These are phyloP conservation scores for Nemania sp. DNA, from an alignment of 2,329 filamentous ascomycete species.

Conservation along the genomic window DNA sequence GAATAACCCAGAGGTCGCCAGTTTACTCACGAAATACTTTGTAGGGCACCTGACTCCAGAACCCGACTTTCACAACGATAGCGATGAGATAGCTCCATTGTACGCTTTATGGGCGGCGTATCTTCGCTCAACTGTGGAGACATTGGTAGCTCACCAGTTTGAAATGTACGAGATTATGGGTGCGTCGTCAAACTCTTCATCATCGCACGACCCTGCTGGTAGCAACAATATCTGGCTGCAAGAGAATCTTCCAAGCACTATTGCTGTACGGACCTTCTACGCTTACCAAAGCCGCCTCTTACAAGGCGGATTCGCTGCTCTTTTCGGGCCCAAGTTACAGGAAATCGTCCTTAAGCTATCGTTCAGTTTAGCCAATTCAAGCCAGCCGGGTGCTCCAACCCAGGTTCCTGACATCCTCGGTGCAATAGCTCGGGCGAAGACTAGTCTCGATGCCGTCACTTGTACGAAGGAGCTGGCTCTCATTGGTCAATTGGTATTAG, in stretches of 20 bases:
- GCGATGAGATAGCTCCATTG: constrained; percentile 57
- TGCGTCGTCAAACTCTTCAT: constrained; percentile 46
- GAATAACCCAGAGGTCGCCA: constrained; percentile 66
- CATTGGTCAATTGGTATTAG: constrained; percentile 62
- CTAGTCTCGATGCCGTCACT: constrained; percentile 58
- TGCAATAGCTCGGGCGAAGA: constrained; percentile 57
- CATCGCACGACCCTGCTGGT: constrained; percentile 50
- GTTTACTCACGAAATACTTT: constrained; percentile 66
- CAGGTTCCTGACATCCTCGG: constrained; percentile 60
- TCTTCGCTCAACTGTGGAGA: constrained; percentile 62
- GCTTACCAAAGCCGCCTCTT: constrained; percentile 64
- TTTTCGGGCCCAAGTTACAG: constrained; percentile 65
- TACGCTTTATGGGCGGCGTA: constrained; percentile 65
- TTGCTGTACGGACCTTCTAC: constrained; percentile 64
- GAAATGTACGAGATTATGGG: constrained; percentile 65
- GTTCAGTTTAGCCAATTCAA: constrained; percentile 60
- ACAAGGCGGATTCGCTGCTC: constrained; percentile 62
- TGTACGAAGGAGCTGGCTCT: constrained; percentile 63
- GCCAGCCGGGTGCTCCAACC: constrained; percentile 50
- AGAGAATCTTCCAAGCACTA: constrained; percentile 59
- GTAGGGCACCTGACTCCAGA: constrained; percentile 64
- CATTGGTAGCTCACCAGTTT: constrained; percentile 64
- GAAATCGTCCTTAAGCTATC: constrained; percentile 66
- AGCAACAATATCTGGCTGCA: constrained; percentile 45
- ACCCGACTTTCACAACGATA: constrained; percentile 58